Conservation (phyloP, 352 stramenopile genomes). For the Phytophthora pisi region DNA sequence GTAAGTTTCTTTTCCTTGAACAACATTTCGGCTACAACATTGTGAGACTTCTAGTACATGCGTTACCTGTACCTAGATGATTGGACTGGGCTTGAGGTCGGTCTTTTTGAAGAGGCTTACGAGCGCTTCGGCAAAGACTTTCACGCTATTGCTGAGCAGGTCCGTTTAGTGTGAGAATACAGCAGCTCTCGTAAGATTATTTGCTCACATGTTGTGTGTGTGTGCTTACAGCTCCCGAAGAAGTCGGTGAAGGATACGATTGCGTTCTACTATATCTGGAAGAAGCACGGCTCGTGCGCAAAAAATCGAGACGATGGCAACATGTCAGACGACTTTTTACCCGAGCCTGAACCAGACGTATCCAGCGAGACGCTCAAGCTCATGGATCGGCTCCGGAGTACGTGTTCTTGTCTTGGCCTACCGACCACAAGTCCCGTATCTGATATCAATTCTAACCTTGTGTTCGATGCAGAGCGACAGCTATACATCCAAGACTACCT, state of each 20-base stretch:
- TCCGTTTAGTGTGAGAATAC: slow-evolving; percentile 17
- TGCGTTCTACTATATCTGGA: slow-evolving; percentile 89
- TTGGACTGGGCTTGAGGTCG: slow-evolving; percentile 77
- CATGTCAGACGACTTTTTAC: slow-evolving; percentile 52
- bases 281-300: slow-evolving; percentile 66
- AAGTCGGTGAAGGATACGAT: slow-evolving; percentile 76
- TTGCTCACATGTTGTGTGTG: background rate
- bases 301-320: slow-evolving; percentile 45
- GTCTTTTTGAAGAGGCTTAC: slow-evolving; percentile 80
- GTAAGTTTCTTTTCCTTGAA: slow-evolving; percentile 32
- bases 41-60: background rate
- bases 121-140: slow-evolving; percentile 83
- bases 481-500: slow-evolving; percentile 74
- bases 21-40: background rate
- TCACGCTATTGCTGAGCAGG: slow-evolving; percentile 71
- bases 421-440: background rate
- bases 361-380: slow-evolving; percentile 63
- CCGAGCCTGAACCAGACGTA: slow-evolving; percentile 58
- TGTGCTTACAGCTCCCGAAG: slow-evolving; percentile 46
- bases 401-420: slow-evolving; percentile 13
- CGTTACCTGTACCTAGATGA: slow-evolving; percentile 45
- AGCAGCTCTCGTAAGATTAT: background rate
- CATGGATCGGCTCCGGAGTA: slow-evolving; percentile 70
- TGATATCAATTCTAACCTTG: slow-evolving; percentile 1
- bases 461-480: slow-evolving; percentile 55